Base-by-base conservation (phyloP, 331 rosid genomes). In the Quercus tomentella region DNA sequence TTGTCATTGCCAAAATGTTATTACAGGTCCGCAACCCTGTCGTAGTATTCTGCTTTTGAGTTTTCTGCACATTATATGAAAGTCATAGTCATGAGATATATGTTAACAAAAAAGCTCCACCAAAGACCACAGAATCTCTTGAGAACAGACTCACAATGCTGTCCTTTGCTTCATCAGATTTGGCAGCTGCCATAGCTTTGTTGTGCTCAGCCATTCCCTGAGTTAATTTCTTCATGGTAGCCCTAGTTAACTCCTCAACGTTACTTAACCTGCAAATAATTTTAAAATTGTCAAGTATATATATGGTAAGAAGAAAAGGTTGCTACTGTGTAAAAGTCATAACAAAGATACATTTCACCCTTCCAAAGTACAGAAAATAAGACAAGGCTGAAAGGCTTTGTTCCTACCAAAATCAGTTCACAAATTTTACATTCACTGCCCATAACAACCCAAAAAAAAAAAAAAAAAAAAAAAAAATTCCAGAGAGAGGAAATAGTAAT, bases 201-300 rank as follows among this genome's bases (percentile, higher is more conserved):
- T 88, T 95, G 85, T 90, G 92, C 84, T 90, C 96, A 66, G 92
- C 96, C 98, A 93, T 91, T 83, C 98, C 99, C 79, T 96, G 99
- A 72, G 98, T 96, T 85, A 96, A 87, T 79, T 96, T 96, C 92
- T 89, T 96, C 86, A 91, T 90, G 37, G 99, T 93, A 49, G 97
- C 97, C 79, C 94, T 89, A 77, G 98, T 90, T 76, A 91, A 88
- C 88, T 90, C 99, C 87, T 93, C 97, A 52, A 90, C 87, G 2
- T 87, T 91, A 73, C 90, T 91, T 88, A 96, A 89, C 87, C 98
- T 96, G 90, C 61, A 20, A 22, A 70, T 70, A 71, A 30, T 28
- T 33, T 12, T 11, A 54, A 73, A 26, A 18, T 60, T 2, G 31
- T 56, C 80, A 65, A 56, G 18, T 7, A 37, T 37, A 37, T 2